A percentile compares a stretch with the other conserved stretches of the same genome.
These are phyloP conservation scores for Periconia digitata DNA, from an alignment of 2,329 filamentous ascomycete species.

Conservation along the genomic window DNA sequence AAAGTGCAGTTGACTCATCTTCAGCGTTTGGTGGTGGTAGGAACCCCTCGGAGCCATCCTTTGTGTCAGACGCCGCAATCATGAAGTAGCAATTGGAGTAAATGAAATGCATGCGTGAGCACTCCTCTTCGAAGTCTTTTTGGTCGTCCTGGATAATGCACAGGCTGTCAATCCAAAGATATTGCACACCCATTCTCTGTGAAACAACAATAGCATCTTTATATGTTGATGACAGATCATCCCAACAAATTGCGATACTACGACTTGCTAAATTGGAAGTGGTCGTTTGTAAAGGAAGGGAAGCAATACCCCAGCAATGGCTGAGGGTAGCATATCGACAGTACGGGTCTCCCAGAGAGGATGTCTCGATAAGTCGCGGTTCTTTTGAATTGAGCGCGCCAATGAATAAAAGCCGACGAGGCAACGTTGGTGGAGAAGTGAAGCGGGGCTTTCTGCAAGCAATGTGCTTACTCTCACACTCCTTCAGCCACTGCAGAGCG, in stretches of 20 bases:
- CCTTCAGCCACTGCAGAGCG: neutral
- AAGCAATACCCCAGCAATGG: constrained; percentile 5
- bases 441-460: neutral
- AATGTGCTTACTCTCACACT: neutral
- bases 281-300: neutral
- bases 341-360: neutral
- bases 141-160: constrained; percentile 7
- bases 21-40: neutral
- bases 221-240: constrained; percentile 2
- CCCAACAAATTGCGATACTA: neutral
- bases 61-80: constrained; percentile 5
- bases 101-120: constrained; percentile 3
- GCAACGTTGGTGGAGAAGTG: constrained; percentile 1
- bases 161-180: constrained; percentile 11
- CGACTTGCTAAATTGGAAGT: neutral
- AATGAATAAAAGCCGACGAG: constrained; percentile 4
- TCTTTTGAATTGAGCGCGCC: neutral
- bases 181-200: constrained; percentile 2
- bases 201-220: constrained; percentile 3
- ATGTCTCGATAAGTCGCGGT: neutral
- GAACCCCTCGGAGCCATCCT: constrained; percentile 3
- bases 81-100: neutral
- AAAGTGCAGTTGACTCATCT: neutral
- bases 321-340: constrained; percentile 6
- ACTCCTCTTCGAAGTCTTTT: constrained; percentile 4